These are phyloP conservation scores for Schwanniomyces vanrijiae DNA, from an alignment of 805 yeast species.

Conservation along the genomic window DNA sequence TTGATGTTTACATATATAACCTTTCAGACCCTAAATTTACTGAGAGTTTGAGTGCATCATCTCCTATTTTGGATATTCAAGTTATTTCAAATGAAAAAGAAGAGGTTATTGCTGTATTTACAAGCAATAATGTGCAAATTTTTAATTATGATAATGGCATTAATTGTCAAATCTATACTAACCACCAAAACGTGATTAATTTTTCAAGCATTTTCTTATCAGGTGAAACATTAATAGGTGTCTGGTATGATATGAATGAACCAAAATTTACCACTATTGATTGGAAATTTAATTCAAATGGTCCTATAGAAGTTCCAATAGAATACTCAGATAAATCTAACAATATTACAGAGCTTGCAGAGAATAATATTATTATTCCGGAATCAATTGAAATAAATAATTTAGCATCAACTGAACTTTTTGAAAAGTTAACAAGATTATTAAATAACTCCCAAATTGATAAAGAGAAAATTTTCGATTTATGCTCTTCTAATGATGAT, in stretches of 20 bases:
- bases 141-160: conserved; percentile 15
- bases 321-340: conserved; percentile 13
- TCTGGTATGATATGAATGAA: conserved; percentile 35
- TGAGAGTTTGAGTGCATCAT: conserved; percentile 31
- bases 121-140: conserved; percentile 31
- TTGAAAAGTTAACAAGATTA: conserved; percentile 12
- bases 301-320: conserved; percentile 11
- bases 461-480: conserved; percentile 14
- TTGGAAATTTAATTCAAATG: conserved; percentile 11
- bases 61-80: conserved; percentile 28
- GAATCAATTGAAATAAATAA: conserved; percentile 17
- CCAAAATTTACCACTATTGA: conserved; percentile 21
- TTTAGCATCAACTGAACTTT: conserved; percentile 21
- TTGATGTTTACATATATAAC: conserved; percentile 33
- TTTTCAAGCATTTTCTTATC: conserved; percentile 31
- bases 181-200: conserved; percentile 9
- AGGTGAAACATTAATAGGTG: conserved; percentile 33
- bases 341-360: conserved; percentile 15
- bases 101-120: conserved; percentile 26
- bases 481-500: conserved; percentile 30
- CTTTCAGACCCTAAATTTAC: conserved; percentile 22
- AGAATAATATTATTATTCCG: conserved; percentile 10
- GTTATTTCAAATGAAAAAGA: conserved; percentile 14
- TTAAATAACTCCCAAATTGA: conserved; percentile 10
- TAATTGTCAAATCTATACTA: conserved; percentile 14